phyloP scores from a whole-genome alignment of 164 flowering plant species.

The Aristolochia contorta region DNA sequence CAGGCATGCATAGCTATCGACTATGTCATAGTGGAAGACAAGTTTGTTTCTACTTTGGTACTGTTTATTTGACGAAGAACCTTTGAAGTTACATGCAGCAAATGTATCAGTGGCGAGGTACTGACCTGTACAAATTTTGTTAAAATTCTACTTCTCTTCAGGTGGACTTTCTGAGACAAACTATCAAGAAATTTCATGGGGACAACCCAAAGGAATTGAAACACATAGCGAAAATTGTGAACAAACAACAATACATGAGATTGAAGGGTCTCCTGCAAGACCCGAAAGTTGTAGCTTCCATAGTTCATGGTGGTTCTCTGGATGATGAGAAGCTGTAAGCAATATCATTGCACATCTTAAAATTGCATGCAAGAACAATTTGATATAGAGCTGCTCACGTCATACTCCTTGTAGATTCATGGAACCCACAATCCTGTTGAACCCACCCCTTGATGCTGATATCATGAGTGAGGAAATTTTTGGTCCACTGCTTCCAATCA shows the following conservation, averaged over 20 bases:
- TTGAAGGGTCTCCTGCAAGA: slow-evolving; percentile 42
- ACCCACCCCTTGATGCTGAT: slow-evolving; percentile 76
- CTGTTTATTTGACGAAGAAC: not conserved
- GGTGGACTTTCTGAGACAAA: slow-evolving; percentile 46
- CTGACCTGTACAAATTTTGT: not conserved
- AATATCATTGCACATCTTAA: not conserved
- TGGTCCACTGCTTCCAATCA: slow-evolving; percentile 88
- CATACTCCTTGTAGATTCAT: slow-evolving; percentile 38
- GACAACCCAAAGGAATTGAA: slow-evolving; percentile 31
- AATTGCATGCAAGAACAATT: not conserved
- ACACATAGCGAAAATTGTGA: slow-evolving; percentile 42
- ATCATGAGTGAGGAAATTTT: slow-evolving; percentile 89
- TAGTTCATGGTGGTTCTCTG: slow-evolving; percentile 67
- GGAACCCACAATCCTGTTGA: slow-evolving; percentile 77
- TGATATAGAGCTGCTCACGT: not conserved
- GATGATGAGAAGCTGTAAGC: slow-evolving; percentile 61
- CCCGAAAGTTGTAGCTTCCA: slow-evolving; percentile 43
- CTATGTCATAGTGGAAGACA: slow-evolving; percentile 63
- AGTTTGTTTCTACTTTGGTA: slow-evolving; percentile 50
- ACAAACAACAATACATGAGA: slow-evolving; percentile 46
- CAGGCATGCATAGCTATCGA: slow-evolving; percentile 77
- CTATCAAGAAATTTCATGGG: slow-evolving; percentile 43
- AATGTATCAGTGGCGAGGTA: not conserved
- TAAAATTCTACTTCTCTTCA: slow-evolving; percentile 16
- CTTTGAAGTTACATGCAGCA: not conserved